Evolutionary conservation across 139 green algal genomes (phyloP).

Genomic region (Tetraselmis chui): DNA sequence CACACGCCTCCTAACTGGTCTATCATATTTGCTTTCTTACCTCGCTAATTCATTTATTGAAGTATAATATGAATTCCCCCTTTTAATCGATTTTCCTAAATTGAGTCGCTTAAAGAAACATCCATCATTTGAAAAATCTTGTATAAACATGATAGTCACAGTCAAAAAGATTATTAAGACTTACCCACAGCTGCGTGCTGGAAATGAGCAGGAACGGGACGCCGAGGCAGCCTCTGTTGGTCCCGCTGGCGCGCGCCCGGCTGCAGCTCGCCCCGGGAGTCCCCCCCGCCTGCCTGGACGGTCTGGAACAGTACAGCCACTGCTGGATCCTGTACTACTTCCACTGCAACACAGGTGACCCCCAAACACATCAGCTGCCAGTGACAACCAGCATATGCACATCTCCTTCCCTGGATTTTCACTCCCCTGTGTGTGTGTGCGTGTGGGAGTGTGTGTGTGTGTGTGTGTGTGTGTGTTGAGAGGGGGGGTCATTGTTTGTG

Average conservation of each 20-base stretch:
- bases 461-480: neutral
- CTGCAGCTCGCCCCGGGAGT: slow-evolving; percentile 53
- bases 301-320: slow-evolving; percentile 79
- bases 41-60: too few species aligned
- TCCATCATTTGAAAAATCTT: neutral
- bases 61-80: too few species aligned
- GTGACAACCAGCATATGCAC: slow-evolving; percentile 19
- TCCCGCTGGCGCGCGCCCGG: slow-evolving; percentile 44
- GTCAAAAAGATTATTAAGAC: too few species aligned
- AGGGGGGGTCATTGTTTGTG: neutral
- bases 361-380: slow-evolving; percentile 2
- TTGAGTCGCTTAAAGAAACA: neutral
- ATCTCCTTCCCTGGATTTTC: too few species aligned
- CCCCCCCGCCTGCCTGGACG: slow-evolving; percentile 55
- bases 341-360: slow-evolving; percentile 80
- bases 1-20: neutral
- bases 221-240: slow-evolving; percentile 77
- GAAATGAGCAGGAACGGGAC: slow-evolving; percentile 72
- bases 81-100: too few species aligned
- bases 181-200: too few species aligned
- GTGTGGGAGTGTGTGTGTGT: too few species aligned
- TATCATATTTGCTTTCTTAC: too few species aligned
- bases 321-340: slow-evolving; percentile 93
- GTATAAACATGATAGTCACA: neutral
- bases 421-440: too few species aligned